phyloP scores from a whole-genome alignment of 2,329 filamentous ascomycete genomes.

The Sclerotinia glacialis region DNA sequence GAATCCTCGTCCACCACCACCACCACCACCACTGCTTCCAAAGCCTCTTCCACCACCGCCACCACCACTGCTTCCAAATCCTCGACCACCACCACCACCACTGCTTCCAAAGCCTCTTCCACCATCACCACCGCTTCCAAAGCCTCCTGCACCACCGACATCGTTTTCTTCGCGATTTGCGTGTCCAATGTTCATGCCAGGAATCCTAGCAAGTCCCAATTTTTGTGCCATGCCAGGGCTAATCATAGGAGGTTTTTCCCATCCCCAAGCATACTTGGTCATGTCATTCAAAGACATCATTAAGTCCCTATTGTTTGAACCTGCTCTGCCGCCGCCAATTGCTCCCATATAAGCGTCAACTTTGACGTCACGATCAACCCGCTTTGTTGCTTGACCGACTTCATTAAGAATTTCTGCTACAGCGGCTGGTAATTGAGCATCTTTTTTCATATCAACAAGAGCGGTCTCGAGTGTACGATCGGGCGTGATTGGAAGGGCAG shows the following conservation, averaged over 20 bases:
- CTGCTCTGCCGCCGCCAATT: conserved; percentile 20
- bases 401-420: conserved; percentile 34
- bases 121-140: conserved; percentile 4
- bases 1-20: conserved; percentile 16
- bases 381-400: conserved; percentile 35
- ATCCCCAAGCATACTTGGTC: conserved; percentile 40
- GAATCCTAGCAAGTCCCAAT: conserved; percentile 30
- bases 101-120: conserved; percentile 7
- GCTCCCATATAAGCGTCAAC: conserved; percentile 33
- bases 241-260: conserved; percentile 36
- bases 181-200: conserved; percentile 29
- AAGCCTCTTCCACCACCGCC: conserved; percentile 22
- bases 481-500: conserved; percentile 35
- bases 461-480: conserved; percentile 33
- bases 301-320: not conserved
- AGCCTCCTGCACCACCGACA: conserved; percentile 18
- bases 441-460: conserved; percentile 39
- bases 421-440: conserved; percentile 37
- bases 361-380: conserved; percentile 32
- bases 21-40: conserved; percentile 9
- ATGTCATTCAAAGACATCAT: conserved; percentile 32
- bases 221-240: conserved; percentile 27
- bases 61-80: conserved; percentile 19
- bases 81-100: conserved; percentile 18
- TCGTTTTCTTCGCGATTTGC: conserved; percentile 19